Evolutionary conservation across 352 stramenopile genomes (phyloP).

Genomic region (Peronosclerospora sorghi): DNA sequence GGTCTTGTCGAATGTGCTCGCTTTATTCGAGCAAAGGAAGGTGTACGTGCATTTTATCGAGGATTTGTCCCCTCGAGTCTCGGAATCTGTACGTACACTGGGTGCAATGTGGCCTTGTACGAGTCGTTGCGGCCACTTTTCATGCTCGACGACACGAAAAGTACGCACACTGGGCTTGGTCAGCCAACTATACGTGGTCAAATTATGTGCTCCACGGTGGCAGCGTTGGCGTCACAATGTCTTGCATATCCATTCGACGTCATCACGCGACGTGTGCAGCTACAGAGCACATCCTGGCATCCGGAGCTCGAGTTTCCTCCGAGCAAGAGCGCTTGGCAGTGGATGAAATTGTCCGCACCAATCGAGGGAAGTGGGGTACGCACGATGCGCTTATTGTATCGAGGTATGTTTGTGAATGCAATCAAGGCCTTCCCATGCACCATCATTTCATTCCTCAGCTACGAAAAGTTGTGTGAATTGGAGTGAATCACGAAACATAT

Average conservation of each 20-base stretch:
- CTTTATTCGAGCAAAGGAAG: slow-evolving; percentile 38
- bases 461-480: slow-evolving; percentile 67
- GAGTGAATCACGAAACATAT: no score
- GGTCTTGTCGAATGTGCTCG: slow-evolving; percentile 47
- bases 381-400: slow-evolving; percentile 46
- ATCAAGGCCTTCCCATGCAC: slow-evolving; percentile 61
- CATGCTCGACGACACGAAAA: slow-evolving; percentile 61
- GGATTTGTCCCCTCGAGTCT: slow-evolving; percentile 60
- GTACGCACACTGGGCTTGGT: slow-evolving; percentile 37
- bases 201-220: slow-evolving; percentile 61
- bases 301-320: slow-evolving; percentile 45
- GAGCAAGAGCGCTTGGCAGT: slow-evolving; percentile 67
- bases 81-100: slow-evolving; percentile 75
- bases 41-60: slow-evolving; percentile 53
- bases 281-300: slow-evolving; percentile 57
- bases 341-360: slow-evolving; percentile 36
- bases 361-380: slow-evolving; percentile 20
- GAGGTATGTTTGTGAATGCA: slow-evolving; percentile 60
- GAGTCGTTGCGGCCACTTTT: slow-evolving; percentile 73
- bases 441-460: slow-evolving; percentile 71
- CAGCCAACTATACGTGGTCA: slow-evolving; percentile 65
- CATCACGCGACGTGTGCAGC: slow-evolving; percentile 64
- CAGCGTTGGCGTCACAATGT: slow-evolving; percentile 59
- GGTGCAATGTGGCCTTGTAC: slow-evolving; percentile 77
- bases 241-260: slow-evolving; percentile 77